Conservation (phyloP, 2,329 filamentous ascomycete species). For the Aspergillus ochraceoroseus region DNA sequence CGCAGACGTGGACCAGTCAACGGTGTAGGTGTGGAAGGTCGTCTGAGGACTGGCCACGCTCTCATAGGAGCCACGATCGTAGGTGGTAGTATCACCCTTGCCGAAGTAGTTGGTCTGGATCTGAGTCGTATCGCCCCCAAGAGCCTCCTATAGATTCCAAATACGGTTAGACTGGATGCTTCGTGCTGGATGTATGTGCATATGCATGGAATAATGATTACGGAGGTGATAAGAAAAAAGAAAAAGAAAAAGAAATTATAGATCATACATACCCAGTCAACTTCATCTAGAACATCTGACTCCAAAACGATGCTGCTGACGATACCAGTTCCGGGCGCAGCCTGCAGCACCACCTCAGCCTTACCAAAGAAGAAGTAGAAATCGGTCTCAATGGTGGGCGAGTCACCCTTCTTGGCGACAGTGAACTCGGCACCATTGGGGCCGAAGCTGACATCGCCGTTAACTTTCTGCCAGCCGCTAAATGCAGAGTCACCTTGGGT, state of each 20-base stretch:
- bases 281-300: constrained; percentile 92
- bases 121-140: constrained; percentile 34
- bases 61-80: constrained; percentile 80
- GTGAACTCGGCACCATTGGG: constrained; percentile 75
- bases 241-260: constrained; percentile 30
- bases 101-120: constrained; percentile 92
- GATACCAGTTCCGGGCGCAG: constrained; percentile 80
- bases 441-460: constrained; percentile 61
- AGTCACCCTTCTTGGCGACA: constrained; percentile 69
- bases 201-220: constrained; percentile 1
- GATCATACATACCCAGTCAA: constrained; percentile 95
- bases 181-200: constrained; percentile 7
- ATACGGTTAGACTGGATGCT: constrained; percentile 51
- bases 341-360: constrained; percentile 77
- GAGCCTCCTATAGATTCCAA: constrained; percentile 29
- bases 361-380: constrained; percentile 99
- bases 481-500: constrained; percentile 52
- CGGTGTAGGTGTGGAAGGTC: constrained; percentile 43
- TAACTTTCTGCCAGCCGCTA: constrained; percentile 60
- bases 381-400: constrained; percentile 77
- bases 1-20: constrained; percentile 63
- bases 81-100: constrained; percentile 73
- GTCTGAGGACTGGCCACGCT: constrained; percentile 55
- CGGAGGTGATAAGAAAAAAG: constrained; percentile 34
- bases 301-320: constrained; percentile 88